Evolutionary conservation across 257 asterid species (phyloP).

Genomic region (Echium plantagineum): DNA sequence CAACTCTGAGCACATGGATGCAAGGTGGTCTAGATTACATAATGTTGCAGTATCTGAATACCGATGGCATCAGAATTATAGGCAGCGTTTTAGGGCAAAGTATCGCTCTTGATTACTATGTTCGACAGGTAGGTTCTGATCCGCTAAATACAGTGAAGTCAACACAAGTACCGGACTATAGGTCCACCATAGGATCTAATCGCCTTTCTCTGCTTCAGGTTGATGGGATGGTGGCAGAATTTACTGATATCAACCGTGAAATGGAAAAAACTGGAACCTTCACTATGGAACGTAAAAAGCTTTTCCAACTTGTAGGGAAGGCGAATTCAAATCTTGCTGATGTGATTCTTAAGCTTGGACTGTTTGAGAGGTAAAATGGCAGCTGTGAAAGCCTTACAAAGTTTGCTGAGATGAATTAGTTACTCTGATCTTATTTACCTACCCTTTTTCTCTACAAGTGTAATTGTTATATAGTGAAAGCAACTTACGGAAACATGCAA

Average conservation of each 20-base stretch:
- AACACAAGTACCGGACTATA: conserved; percentile 4
- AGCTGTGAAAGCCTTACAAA: background rate
- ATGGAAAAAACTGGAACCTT: conserved; percentile 97
- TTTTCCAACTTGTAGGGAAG: conserved; percentile 93
- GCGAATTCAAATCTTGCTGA: conserved; percentile 97
- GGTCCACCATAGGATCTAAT: background rate
- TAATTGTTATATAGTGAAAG: background rate
- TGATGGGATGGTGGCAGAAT: conserved; percentile 93
- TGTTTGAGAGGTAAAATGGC: conserved; percentile 68
- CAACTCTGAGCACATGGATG: conserved; percentile 78
- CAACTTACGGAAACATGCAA: background rate
- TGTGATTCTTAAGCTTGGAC: conserved; percentile 94
- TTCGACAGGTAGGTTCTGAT: conserved; percentile 59
- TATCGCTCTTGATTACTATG: conserved; percentile 97
- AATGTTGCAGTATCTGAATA: conserved; percentile 63
- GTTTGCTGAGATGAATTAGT: background rate
- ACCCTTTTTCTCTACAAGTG: background rate
- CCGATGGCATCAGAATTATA: conserved; percentile 84
- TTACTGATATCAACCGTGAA: conserved; percentile 86
- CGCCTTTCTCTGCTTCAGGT: conserved; percentile 36
- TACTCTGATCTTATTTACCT: background rate
- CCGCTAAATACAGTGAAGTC: conserved; percentile 5
- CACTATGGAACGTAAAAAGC: conserved; percentile 86
- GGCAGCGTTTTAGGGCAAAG: conserved; percentile 99
- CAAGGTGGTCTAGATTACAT: conserved; percentile 93